Conservation (phyloP, 2,329 filamentous ascomycete genomes). For the Cadophora sp. region DNA sequence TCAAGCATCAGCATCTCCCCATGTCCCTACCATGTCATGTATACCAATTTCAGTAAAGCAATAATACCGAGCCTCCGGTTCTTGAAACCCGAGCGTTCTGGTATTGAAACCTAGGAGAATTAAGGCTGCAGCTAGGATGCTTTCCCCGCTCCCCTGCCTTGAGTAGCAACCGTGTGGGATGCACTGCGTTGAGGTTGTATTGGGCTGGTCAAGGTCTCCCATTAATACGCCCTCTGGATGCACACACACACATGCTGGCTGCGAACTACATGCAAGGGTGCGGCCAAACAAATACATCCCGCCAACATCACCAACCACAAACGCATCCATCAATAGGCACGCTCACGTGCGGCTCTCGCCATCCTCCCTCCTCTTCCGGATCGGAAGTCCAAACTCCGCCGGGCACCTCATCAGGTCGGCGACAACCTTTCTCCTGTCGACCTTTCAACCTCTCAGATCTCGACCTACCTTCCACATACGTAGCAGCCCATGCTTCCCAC, state of each 20-base stretch:
- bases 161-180: constrained; percentile 7
- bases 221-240: constrained; percentile 4
- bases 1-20: background rate
- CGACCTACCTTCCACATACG: background rate
- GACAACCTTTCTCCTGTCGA: background rate
- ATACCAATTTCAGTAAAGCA: background rate
- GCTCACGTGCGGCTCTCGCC: constrained; percentile 1
- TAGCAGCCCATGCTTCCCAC: background rate
- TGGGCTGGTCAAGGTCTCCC: background rate
- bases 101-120: constrained; percentile 15
- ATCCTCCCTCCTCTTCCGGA: background rate
- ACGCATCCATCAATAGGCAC: background rate
- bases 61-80: constrained; percentile 7
- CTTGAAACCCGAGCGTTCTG: constrained; percentile 1
- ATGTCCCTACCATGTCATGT: constrained; percentile 1
- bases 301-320: background rate
- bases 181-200: background rate
- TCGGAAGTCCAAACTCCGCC: constrained; percentile 6
- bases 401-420: constrained; percentile 7
- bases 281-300: constrained; percentile 7
- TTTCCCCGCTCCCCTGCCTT: constrained; percentile 12
- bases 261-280: constrained; percentile 13
- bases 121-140: background rate
- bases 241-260: background rate
- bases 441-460: constrained; percentile 7